These are phyloP conservation scores for Cercospora sp. DNA, from an alignment of 2,329 filamentous ascomycete genomes.

Conservation along the genomic window DNA sequence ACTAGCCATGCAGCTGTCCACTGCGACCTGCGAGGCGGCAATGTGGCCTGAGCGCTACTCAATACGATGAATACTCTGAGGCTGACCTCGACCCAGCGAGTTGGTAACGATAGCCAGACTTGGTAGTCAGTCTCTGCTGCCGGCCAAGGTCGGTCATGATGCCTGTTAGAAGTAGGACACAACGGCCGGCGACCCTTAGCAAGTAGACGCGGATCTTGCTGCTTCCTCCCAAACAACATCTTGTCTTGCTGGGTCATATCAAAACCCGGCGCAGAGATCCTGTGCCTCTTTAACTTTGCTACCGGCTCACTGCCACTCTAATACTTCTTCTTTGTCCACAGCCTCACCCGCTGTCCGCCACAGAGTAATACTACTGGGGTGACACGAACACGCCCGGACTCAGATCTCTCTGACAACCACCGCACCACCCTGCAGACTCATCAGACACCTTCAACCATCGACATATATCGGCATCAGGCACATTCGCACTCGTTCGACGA, in stretches of 20 bases:
- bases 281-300: conserved; percentile 25
- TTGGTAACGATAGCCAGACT: conserved; percentile 35
- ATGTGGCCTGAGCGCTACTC: conserved; percentile 46
- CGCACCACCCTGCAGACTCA: conserved; percentile 23
- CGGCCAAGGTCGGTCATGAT: conserved; percentile 35
- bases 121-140: conserved; percentile 32
- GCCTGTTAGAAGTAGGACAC: conserved; percentile 31
- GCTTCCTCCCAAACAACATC: conserved; percentile 28
- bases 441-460: conserved; percentile 19
- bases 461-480: conserved; percentile 29
- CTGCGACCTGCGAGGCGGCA: conserved; percentile 44
- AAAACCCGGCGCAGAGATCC: conserved; percentile 19
- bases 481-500: conserved; percentile 24
- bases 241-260: conserved; percentile 27
- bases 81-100: conserved; percentile 46
- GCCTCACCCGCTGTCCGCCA: conserved; percentile 25
- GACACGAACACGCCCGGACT: conserved; percentile 26
- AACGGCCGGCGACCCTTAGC: conserved; percentile 34
- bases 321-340: conserved; percentile 31
- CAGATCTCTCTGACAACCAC: conserved; percentile 24
- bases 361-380: conserved; percentile 29
- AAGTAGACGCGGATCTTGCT: conserved; percentile 31
- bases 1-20: conserved; percentile 50
- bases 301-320: conserved; percentile 23
- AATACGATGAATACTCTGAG: conserved; percentile 45